Evolutionary conservation across 495 filamentous ascomycete genomes (phyloP).

Genomic region (Filosporella fistucella): DNA sequence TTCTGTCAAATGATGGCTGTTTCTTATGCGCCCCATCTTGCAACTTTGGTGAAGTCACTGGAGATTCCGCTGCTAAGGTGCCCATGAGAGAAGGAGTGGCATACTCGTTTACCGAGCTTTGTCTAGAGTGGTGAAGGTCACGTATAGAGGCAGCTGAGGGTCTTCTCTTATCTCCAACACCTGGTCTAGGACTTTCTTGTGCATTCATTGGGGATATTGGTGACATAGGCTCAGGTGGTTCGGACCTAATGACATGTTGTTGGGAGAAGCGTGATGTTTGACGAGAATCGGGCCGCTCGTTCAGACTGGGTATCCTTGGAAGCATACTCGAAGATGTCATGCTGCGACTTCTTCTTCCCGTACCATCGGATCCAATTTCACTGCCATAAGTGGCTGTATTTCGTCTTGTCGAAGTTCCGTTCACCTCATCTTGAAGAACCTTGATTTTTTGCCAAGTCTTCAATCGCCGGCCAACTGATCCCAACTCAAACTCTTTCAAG

Average conservation of each 20-base stretch:
- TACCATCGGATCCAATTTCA: constrained; percentile 44
- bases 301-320: constrained; percentile 56
- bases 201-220: constrained; percentile 14
- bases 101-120: constrained; percentile 82
- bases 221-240: constrained; percentile 7
- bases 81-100: constrained; percentile 37
- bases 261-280: constrained; percentile 20
- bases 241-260: constrained; percentile 10
- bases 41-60: constrained; percentile 15
- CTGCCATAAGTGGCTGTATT: constrained; percentile 45
- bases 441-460: constrained; percentile 97
- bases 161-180: constrained; percentile 12
- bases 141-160: constrained; percentile 80
- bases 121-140: constrained; percentile 77
- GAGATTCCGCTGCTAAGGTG: constrained; percentile 25
- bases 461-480: constrained; percentile 78
- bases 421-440: constrained; percentile 78
- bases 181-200: constrained; percentile 4
- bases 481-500: constrained; percentile 92
- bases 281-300: constrained; percentile 32
- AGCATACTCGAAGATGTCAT: constrained; percentile 45
- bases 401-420: constrained; percentile 34
- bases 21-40: constrained; percentile 58
- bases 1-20: constrained; percentile 81
- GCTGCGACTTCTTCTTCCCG: constrained; percentile 29